Base-by-base conservation (phyloP, 1,284 basidiomycete genomes). In the Volvariella surrecta region DNA sequence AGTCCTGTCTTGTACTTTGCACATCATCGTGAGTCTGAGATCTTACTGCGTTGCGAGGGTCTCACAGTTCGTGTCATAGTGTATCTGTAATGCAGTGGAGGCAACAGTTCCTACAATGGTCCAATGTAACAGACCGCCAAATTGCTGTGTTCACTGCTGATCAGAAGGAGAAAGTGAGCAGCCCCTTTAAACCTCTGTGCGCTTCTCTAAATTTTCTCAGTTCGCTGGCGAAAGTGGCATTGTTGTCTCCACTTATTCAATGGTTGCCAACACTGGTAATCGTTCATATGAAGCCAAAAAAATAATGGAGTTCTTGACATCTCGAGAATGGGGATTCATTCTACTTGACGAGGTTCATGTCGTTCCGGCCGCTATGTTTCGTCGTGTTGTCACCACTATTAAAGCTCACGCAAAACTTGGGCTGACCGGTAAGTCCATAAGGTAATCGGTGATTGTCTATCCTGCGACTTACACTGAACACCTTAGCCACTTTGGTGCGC, bases 71-170 rank as follows among this genome's bases (percentile, higher is more conserved):
- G 41, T 48, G 21, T 18, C 32, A 2, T 50, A 93, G 92, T 16
- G 94, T 98, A 20, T 95, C 91, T 17, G 94, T 96, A 39, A 92
- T 94, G 78, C 94, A 97, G 68, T 98, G 94, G 94, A 89, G 87
- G 58, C 87, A 91, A 55, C 91, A 96, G 58, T 98, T 98, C 66
- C 82, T 95, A 71, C 87, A 89, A 55, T 98, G 94, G 89, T 95
- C 91, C 1, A 98, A 97, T 59, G 86, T 97, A 52, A 91, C 89
- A 4, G 93, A 97, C 62, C 76, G 83, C 44, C 90, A 97, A 59
- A 95, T 96, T 44, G 92, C 90, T 17, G 85, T 96, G 7, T 98
- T 97, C 58, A 97, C 94, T 0, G 89, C 92, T 18, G 89, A 92
- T 57, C 89, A 95, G 63, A 96, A 97, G 63, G 93, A 97, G 61